These are phyloP conservation scores for Curvularia sp. DNA, from an alignment of 2,329 filamentous ascomycete species.

Conservation along the genomic window DNA sequence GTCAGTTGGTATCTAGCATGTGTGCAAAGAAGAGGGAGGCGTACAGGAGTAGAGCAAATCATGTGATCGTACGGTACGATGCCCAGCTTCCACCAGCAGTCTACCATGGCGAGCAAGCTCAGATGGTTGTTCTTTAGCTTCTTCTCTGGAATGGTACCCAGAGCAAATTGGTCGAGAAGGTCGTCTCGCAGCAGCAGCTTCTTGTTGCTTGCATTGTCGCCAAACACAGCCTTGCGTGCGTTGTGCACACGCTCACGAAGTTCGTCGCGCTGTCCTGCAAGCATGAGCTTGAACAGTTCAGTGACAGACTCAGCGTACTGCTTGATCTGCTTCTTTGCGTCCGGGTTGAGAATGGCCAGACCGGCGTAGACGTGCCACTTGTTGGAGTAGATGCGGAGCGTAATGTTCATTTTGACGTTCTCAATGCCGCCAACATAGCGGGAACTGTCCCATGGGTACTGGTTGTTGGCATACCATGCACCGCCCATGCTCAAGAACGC, in stretches of 20 bases:
- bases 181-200: conserved; percentile 78
- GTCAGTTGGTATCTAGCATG: background rate
- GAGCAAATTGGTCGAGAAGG: conserved; percentile 85
- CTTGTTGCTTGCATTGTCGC: conserved; percentile 61
- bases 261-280: conserved; percentile 79
- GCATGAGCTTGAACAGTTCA: conserved; percentile 95
- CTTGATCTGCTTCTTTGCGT: conserved; percentile 87
- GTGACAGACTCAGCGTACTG: conserved; percentile 94
- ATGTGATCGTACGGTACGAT: conserved; percentile 99
- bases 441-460: conserved; percentile 97
- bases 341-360: conserved; percentile 93
- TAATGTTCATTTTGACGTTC: conserved; percentile 99
- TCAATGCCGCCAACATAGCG: conserved; percentile 97
- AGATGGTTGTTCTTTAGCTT: conserved; percentile 90
- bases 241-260: conserved; percentile 77
- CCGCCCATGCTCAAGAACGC: conserved; percentile 97
- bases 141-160: conserved; percentile 72
- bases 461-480: conserved; percentile 91
- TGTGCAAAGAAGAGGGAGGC: conserved; percentile 25
- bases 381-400: conserved; percentile 94
- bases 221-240: conserved; percentile 77
- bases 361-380: conserved; percentile 99
- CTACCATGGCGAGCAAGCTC: conserved; percentile 92
- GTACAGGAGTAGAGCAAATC: conserved; percentile 92
- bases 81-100: conserved; percentile 93